These are phyloP conservation scores for Lojkania enalia DNA, from an alignment of 2,329 filamentous ascomycete species.

Conservation along the genomic window DNA sequence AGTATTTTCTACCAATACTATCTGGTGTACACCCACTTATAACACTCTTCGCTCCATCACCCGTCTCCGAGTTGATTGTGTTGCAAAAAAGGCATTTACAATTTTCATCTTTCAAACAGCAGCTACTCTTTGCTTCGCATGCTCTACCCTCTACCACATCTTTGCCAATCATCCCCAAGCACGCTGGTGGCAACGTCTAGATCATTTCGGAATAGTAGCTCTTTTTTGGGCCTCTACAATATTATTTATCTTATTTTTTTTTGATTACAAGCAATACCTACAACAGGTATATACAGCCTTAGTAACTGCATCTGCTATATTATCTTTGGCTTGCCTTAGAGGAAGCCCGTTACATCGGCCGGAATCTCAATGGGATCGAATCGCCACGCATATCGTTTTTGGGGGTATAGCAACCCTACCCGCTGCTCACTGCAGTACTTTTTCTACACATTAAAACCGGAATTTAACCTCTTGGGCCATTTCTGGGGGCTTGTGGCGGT, in stretches of 20 bases:
- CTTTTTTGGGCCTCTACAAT: constrained; percentile 13
- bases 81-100: background rate
- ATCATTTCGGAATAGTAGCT: constrained; percentile 14
- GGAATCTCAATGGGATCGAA: background rate
- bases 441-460: background rate
- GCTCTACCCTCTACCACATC: constrained; percentile 14
- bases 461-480: background rate
- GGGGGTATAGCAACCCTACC: background rate
- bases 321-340: constrained; percentile 2
- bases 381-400: background rate
- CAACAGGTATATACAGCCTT: constrained; percentile 5
- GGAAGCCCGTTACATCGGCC: no score
- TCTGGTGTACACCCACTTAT: background rate
- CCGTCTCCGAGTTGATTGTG: no score
- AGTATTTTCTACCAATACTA: constrained; percentile 4
- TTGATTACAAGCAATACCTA: constrained; percentile 2
- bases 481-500: background rate
- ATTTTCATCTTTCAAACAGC: constrained; percentile 6
- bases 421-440: background rate
- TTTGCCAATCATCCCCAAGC: constrained; percentile 11
- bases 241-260: constrained; percentile 11
- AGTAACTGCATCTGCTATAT: constrained; percentile 4
- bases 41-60: no score
- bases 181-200: constrained; percentile 7
- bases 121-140: constrained; percentile 13